Percentiles rank a stretch among this genome's conserved stretches.
Evolutionary conservation across 1,284 basidiomycete genomes (phyloP).

Genomic region (Tranzscheliella williamsii): DNA sequence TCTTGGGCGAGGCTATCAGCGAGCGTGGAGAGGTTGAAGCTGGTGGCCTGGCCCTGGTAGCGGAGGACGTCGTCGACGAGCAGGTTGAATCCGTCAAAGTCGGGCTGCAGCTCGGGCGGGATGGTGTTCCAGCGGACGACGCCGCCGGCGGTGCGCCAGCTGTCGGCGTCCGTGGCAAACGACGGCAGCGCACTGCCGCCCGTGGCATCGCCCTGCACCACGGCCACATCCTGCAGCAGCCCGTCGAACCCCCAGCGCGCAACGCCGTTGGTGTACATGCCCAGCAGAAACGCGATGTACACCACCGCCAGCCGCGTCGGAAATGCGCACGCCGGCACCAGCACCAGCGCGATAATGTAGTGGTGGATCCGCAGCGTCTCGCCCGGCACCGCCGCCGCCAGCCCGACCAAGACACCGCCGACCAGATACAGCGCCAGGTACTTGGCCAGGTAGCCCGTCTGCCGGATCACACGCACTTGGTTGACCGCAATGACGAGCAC

Average conservation of each 20-base stretch:
- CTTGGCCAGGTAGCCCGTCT: constrained; percentile 77
- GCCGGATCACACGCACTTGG: constrained; percentile 79
- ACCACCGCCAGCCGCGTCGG: constrained; percentile 77
- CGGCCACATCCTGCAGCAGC: constrained; percentile 75
- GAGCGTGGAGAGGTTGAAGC: constrained; percentile 37
- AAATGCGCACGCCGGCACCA: constrained; percentile 78
- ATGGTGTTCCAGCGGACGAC: constrained; percentile 69
- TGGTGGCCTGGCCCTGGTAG: constrained; percentile 69
- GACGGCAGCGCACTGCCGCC: constrained; percentile 72
- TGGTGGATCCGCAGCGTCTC: constrained; percentile 61
- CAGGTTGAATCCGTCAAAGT: constrained; percentile 76
- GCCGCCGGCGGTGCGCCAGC: constrained; percentile 4
- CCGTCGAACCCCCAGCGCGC: constrained; percentile 68
- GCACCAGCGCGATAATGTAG: constrained; percentile 74
- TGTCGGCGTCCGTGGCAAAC: constrained; percentile 64
- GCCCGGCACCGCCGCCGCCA: constrained; percentile 72
- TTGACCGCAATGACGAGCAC: constrained; percentile 65
- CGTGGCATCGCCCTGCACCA: constrained; percentile 75
- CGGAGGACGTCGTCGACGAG: constrained; percentile 83
- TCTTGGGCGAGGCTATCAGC: constrained; percentile 3
- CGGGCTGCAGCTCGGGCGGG: constrained; percentile 59
- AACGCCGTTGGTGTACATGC: constrained; percentile 69
- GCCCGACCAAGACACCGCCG: constrained; percentile 71
- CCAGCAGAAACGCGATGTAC: constrained; percentile 78
- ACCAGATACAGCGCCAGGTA: constrained; percentile 65